A percentile compares a stretch with the other conserved stretches of the same genome.
Evolutionary conservation across 169 alveolate species (phyloP).

Genomic region (Cryptosporidium meleagridis): DNA sequence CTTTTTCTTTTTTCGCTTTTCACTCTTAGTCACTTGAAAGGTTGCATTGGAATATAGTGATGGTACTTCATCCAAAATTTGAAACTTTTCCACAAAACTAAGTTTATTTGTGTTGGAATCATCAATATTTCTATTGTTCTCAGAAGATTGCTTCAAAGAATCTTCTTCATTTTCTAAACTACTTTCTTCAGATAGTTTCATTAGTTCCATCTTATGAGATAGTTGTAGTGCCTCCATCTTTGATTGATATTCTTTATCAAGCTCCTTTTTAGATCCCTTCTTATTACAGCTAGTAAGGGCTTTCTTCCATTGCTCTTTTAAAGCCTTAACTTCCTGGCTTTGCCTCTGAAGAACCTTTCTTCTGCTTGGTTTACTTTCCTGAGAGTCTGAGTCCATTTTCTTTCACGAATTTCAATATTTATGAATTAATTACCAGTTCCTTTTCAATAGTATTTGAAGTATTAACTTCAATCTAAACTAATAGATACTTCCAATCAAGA

Average conservation of each 20-base stretch:
- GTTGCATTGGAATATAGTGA: conserved; percentile 32
- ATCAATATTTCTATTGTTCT: background rate
- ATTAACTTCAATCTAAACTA: background rate
- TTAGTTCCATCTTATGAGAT: conserved; percentile 33
- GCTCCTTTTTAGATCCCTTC: conserved; percentile 69
- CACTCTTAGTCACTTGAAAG: conserved; percentile 11
- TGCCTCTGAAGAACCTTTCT: conserved; percentile 36
- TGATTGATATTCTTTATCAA: conserved; percentile 18
- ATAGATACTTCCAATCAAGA: too few relatives aligned
- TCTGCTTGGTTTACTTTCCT: conserved; percentile 20
- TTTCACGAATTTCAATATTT: background rate
- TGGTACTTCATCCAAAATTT: background rate
- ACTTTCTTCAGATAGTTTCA: background rate
- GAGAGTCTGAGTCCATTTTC: conserved; percentile 26
- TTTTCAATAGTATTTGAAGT: background rate
- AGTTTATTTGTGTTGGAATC: background rate
- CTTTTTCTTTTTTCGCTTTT: conserved; percentile 27
- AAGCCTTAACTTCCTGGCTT: conserved; percentile 22
- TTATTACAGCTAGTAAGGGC: conserved; percentile 13
- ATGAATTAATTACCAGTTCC: background rate
- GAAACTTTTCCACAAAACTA: background rate
- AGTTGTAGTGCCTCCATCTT: conserved; percentile 6
- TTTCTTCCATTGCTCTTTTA: conserved; percentile 58
- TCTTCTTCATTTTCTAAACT: background rate
- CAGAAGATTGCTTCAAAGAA: background rate